These are phyloP conservation scores for Candida vartiovaarae DNA, from an alignment of 805 yeast species.

Conservation along the genomic window DNA sequence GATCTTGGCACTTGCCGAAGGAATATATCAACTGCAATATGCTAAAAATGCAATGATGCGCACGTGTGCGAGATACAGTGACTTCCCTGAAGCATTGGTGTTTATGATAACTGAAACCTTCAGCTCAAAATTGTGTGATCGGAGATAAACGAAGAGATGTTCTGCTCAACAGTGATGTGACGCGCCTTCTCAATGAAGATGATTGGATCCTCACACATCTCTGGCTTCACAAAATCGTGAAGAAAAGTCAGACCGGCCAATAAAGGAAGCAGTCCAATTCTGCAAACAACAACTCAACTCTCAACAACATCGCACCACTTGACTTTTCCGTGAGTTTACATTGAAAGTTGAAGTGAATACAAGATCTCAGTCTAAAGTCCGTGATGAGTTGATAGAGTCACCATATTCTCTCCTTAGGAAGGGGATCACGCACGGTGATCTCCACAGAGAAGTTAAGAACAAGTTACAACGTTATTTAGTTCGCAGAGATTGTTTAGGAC, in stretches of 20 bases:
- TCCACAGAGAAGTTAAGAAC: too few species aligned
- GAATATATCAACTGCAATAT: constrained; percentile 50
- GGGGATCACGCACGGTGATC: too few species aligned
- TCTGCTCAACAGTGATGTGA: constrained; percentile 39
- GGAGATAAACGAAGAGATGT: constrained; percentile 32
- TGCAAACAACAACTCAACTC: constrained; percentile 21
- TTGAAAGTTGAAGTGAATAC: constrained; percentile 26
- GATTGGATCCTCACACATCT: constrained; percentile 20
- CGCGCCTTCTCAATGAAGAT: constrained; percentile 34
- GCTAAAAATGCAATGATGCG: constrained; percentile 43
- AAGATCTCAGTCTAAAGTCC: constrained; percentile 35
- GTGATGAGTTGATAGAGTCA: constrained; percentile 34
- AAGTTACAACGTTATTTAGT: too few species aligned
- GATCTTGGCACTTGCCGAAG: constrained; percentile 38
- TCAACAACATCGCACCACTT: constrained; percentile 6
- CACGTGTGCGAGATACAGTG: constrained; percentile 40
- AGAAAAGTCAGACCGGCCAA: constrained; percentile 27
- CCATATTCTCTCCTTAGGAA: constrained; percentile 25
- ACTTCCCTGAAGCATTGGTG: constrained; percentile 45
- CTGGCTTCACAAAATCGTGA: constrained; percentile 28
- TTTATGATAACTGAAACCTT: constrained; percentile 37
- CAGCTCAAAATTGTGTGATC: constrained; percentile 31
- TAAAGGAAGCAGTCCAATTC: constrained; percentile 31
- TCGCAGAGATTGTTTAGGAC: too few species aligned
- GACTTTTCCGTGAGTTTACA: constrained; percentile 12